Base-by-base conservation (phyloP, 805 yeast genomes). In the Candida arabinofermentans region DNA sequence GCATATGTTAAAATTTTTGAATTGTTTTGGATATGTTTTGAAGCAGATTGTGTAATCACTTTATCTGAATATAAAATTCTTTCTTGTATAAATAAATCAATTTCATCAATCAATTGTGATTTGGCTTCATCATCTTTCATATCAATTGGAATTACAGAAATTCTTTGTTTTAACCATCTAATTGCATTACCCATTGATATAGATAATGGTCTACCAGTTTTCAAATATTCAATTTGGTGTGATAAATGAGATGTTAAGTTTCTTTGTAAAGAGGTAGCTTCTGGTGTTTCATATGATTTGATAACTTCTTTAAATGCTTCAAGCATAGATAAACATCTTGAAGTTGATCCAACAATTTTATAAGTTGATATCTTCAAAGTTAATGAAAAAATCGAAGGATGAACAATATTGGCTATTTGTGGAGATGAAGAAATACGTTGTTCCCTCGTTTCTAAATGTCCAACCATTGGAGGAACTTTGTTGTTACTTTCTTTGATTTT, bases 101-200 rank as follows among this genome's bases (percentile, higher is more conserved):
- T 90, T 49, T 77, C 75, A 36, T 73, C 81, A 43, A 77, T 65
- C 42, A 93, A 70, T 27, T 71, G 66, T 12, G 59, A 63, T 58
- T 87, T 89, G 22, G 96, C 96, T 24, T 74, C 74, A 14, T 64
- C 70, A 43, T 85, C 93, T 22, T 72, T 61, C 24, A 79, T 69
- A 48, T 86, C 95, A 42, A 90, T 81, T 43, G 89, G 81, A 37
- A 91, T 78, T 33, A 77, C 73, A 1, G 96, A 80, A 41, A 93
- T 91, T 61, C 86, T 91, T 67, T 91, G 98, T 58, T 93, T 93
- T 49, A 93, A 73, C 96, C 97, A 90, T 55, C 99, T 79, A 51
- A 93, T 93, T 2, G 97, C 91, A 67, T 90, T 93, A 41, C 99
- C 99, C 99, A 93, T 93, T 1, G 96, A 77, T 2, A 90, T 86